Evolutionary conservation across 345 rosid genomes (phyloP).

Genomic region (Adansonia digitata): DNA sequence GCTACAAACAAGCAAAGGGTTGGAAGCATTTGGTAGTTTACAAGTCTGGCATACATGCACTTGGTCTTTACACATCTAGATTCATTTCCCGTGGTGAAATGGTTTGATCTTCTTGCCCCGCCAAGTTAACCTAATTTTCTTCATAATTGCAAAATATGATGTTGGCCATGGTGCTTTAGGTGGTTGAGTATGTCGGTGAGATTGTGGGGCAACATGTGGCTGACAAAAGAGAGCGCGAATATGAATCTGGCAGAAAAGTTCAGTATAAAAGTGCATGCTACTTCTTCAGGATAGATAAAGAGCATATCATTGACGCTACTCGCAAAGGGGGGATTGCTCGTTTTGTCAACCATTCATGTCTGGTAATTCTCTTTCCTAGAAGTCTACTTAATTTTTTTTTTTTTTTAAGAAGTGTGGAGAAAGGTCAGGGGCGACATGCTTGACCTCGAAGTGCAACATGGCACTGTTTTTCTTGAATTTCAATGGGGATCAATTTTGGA

Average conservation of each 20-base stretch:
- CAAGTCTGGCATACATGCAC: constrained; percentile 59
- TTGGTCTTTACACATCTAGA: constrained; percentile 53
- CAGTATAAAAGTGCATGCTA: constrained; percentile 59
- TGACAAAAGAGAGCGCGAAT: constrained; percentile 49
- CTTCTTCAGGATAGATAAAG: constrained; percentile 60
- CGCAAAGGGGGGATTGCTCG: constrained; percentile 56
- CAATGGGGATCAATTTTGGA: background rate
- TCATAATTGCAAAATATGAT: constrained; percentile 9
- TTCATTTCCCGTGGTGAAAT: constrained; percentile 51
- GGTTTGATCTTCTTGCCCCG: constrained; percentile 32
- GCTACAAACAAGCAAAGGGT: constrained; percentile 43
- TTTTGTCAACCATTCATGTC: constrained; percentile 59
- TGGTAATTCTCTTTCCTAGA: constrained; percentile 28
- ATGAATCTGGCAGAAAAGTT: constrained; percentile 45
- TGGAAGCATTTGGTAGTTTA: constrained; percentile 58
- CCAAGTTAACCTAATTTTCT: background rate
- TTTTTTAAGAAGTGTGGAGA: background rate
- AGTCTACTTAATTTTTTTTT: background rate
- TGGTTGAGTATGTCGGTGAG: constrained; percentile 59
- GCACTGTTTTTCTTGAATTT: background rate
- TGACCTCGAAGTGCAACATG: no score
- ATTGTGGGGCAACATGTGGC: constrained; percentile 48
- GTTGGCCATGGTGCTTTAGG: constrained; percentile 22
- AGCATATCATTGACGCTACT: constrained; percentile 57
- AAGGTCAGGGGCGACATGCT: no score